These are phyloP conservation scores for Phaeolepiota aurea DNA, from an alignment of 768 basidiomycete genomes.

Conservation along the genomic window DNA sequence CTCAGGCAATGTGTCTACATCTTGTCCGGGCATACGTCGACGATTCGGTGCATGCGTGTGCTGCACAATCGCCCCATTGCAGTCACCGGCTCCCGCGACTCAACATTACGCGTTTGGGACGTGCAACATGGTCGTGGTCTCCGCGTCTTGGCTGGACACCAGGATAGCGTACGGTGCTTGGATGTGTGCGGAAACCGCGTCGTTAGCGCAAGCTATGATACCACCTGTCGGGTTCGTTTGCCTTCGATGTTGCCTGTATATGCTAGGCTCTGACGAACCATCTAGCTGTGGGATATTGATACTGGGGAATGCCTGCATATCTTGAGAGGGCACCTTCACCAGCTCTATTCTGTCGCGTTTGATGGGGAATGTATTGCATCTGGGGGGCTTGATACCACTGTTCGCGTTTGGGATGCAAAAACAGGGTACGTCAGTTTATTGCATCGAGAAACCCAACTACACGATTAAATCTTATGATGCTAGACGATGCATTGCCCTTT, in stretches of 20 bases:
- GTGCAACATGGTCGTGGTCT: conserved; percentile 69
- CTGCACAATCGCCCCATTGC: conserved; percentile 83
- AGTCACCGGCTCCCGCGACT: conserved; percentile 84
- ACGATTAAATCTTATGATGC: no score
- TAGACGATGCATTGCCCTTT: conserved; percentile 73
- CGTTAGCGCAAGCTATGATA: conserved; percentile 93
- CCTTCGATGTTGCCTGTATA: not conserved
- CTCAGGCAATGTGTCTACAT: conserved; percentile 63
- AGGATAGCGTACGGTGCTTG: conserved; percentile 75
- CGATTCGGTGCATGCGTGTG: conserved; percentile 85
- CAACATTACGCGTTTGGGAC: conserved; percentile 88
- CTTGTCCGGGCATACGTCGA: conserved; percentile 80
- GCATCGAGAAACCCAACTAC: no score
- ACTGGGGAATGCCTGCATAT: conserved; percentile 82
- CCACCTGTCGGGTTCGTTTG: conserved; percentile 66
- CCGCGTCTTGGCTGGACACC: conserved; percentile 67
- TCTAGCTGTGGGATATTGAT: conserved; percentile 83
- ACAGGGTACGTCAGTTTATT: conserved; percentile 59
- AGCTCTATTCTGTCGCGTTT: conserved; percentile 88
- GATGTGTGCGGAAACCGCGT: conserved; percentile 80
- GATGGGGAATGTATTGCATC: conserved; percentile 78
- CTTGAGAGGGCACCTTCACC: conserved; percentile 75
- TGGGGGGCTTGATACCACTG: conserved; percentile 90
- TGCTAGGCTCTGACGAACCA: no score
- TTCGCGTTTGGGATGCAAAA: conserved; percentile 82